Evolutionary conservation across 1,284 basidiomycete species (phyloP), one percentile per base, ranked within the genome.

Genomic region (Fomitopsis schrenkii): DNA sequence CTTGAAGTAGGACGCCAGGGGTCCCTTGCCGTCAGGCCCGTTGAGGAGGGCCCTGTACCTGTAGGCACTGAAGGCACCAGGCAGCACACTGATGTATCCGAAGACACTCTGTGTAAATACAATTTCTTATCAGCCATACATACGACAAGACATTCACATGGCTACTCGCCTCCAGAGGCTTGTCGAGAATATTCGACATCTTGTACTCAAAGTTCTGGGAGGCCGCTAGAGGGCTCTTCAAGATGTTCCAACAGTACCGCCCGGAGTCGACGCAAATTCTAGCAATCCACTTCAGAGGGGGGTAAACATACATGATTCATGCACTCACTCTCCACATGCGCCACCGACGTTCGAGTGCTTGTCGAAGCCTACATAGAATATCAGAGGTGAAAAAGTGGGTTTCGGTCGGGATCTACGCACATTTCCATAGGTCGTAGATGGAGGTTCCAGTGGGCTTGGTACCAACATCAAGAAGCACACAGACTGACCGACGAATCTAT

Each of bases 341-440:
- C 96, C 96, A 50, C 95, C 96, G 56, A 97, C 93, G 70, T 89
- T 86, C n/a, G 86, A 79, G 66, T 96, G 91, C 69, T 87, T 90
- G 77, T 98, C 94, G 72, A 98, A 98, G 68, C 88, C 87, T 86
- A 71, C 71, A 62, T 69, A 64, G 12, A 7, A 28, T 3, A n/a
- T 45, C 2, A 17, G 26, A n/a, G n/a, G 38, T 36, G 10, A 8
- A 15, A 15, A 4, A 4, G 38, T 15, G 14, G 38, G 38, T 12
- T 36, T 3, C 5, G 38, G 14, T 40, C 38, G 38, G 14, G 38
- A 4, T 33, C 9, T 14, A 72, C 80, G 62, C 59, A 87, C 90
- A 91, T 82, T 95, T 94, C 94, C 94, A 97, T 12, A 97, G 84
- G 62, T 98, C 94, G 75, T 98, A 98, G 66, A 98, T 95, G 3